Percentiles rank a stretch among this genome's conserved stretches.
phyloP scores from a whole-genome alignment of 202 grass and related monocot species.

The Eragrostis tef region DNA sequence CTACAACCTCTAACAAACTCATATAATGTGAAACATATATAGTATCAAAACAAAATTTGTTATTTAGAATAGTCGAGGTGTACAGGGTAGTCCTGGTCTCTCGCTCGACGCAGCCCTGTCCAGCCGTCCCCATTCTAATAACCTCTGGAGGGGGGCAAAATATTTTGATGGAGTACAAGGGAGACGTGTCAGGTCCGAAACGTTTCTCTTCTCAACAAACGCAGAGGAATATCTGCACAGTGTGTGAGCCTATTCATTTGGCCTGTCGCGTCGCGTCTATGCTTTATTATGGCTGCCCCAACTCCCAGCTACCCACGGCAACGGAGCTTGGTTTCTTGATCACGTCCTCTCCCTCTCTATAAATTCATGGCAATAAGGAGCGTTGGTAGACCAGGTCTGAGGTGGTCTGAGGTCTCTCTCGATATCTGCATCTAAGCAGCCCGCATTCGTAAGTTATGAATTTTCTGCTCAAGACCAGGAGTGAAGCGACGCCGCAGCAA shows the following conservation, averaged over 20 bases:
- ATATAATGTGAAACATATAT: no score
- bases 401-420: neutral
- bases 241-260: no score
- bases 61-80: no score
- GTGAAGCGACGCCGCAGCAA: neutral
- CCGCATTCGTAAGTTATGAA: constrained; percentile 6
- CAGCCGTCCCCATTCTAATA: neutral
- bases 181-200: no score
- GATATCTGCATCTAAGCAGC: neutral
- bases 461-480: constrained; percentile 10
- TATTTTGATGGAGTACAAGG: no score
- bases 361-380: neutral
- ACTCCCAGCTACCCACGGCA: neutral
- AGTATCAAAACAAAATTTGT: no score
- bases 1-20: no score
- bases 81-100: neutral
- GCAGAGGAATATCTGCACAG: no score
- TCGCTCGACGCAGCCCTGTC: neutral
- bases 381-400: no score
- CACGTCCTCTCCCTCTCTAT: neutral
- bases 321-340: neutral
- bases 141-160: no score
- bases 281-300: neutral
- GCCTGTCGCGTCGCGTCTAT: no score
- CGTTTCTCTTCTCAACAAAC: no score